Evolutionary conservation across 352 stramenopile species (phyloP).

Genomic region (Phytophthora fragariae): DNA sequence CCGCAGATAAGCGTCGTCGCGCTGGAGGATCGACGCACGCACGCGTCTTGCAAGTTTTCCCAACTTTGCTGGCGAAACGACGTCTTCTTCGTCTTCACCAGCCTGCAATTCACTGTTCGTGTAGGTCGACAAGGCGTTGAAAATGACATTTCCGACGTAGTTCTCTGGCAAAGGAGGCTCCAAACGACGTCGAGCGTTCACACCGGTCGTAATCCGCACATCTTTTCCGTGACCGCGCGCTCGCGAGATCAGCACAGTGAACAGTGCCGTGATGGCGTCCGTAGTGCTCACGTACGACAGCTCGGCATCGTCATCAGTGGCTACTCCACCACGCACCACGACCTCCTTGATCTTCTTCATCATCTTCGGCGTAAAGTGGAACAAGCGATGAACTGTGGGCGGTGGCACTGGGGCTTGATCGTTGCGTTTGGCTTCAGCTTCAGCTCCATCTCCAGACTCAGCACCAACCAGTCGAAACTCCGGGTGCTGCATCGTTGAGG

Average conservation of each 20-base stretch:
- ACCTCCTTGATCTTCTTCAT: slow-evolving; percentile 54
- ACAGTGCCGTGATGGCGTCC: slow-evolving; percentile 60
- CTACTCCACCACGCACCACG: slow-evolving; percentile 13
- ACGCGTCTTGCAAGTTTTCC: slow-evolving; percentile 45
- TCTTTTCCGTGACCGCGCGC: slow-evolving; percentile 49
- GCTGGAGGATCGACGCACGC: slow-evolving; percentile 49
- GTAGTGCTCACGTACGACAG: slow-evolving; percentile 58
- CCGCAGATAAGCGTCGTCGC: slow-evolving; percentile 49
- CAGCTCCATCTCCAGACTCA: not conserved
- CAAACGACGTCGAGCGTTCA: too few relatives aligned
- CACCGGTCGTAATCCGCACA: too few relatives aligned
- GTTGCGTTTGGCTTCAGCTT: not conserved
- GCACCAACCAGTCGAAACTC: slow-evolving; percentile 47
- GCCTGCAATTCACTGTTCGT: slow-evolving; percentile 13
- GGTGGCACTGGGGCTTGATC: slow-evolving; percentile 16
- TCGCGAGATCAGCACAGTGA: slow-evolving; percentile 58
- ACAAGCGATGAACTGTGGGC: slow-evolving; percentile 47
- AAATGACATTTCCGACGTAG: slow-evolving; percentile 64
- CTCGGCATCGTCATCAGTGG: not conserved
- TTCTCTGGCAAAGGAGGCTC: slow-evolving; percentile 48
- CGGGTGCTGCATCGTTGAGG: slow-evolving; percentile 42
- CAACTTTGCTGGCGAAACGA: slow-evolving; percentile 18
- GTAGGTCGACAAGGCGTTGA: slow-evolving; percentile 58
- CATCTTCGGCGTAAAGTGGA: slow-evolving; percentile 55
- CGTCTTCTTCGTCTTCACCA: not conserved